A percentile compares a stretch with the other conserved stretches of the same genome.
phyloP scores from a whole-genome alignment of 768 basidiomycete species.

The Suillus subalutaceus region DNA sequence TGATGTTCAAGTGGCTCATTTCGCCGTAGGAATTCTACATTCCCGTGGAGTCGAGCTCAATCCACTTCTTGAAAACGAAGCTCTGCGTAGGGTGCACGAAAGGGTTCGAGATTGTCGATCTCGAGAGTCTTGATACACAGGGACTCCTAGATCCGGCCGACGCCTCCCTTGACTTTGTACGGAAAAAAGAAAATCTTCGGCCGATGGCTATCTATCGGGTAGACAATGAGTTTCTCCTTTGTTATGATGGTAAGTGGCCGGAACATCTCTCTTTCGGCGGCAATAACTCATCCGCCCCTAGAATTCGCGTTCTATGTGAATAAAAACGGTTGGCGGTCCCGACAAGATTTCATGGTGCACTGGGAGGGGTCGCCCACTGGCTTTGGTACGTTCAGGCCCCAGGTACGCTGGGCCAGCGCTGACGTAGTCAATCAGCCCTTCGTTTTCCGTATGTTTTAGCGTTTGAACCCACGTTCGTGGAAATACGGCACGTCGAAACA shows the following conservation, averaged over 20 bases:
- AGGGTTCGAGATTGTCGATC: constrained; percentile 98
- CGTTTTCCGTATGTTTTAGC: constrained; percentile 97
- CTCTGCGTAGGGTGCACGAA: constrained; percentile 96
- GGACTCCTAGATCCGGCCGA: constrained; percentile 93
- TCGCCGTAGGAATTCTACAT: constrained; percentile 91
- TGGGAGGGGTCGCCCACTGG: constrained; percentile 96
- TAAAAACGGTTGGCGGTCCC: constrained; percentile 89
- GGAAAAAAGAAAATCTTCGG: constrained; percentile 82
- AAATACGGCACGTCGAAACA: constrained; percentile 94
- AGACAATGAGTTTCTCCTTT: constrained; percentile 94
- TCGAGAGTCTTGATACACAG: constrained; percentile 96
- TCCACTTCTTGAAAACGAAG: constrained; percentile 96
- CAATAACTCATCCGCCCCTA: constrained; percentile 35
- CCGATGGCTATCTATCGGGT: constrained; percentile 98
- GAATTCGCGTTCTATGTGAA: constrained; percentile 99
- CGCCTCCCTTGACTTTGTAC: constrained; percentile 88
- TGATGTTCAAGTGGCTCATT: constrained; percentile 7
- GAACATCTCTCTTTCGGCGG: background rate
- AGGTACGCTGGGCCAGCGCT: constrained; percentile 3
- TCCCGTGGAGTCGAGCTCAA: constrained; percentile 93
- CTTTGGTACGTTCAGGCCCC: constrained; percentile 71
- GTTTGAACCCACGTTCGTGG: constrained; percentile 95
- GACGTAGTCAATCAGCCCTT: constrained; percentile 58
- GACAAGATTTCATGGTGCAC: constrained; percentile 90
- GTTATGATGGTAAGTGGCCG: constrained; percentile 84